A percentile compares a stretch with the other conserved stretches of the same genome.
These are phyloP conservation scores for Gossypium gossypioides DNA, from an alignment of 441 rosid species.

Conservation along the genomic window DNA sequence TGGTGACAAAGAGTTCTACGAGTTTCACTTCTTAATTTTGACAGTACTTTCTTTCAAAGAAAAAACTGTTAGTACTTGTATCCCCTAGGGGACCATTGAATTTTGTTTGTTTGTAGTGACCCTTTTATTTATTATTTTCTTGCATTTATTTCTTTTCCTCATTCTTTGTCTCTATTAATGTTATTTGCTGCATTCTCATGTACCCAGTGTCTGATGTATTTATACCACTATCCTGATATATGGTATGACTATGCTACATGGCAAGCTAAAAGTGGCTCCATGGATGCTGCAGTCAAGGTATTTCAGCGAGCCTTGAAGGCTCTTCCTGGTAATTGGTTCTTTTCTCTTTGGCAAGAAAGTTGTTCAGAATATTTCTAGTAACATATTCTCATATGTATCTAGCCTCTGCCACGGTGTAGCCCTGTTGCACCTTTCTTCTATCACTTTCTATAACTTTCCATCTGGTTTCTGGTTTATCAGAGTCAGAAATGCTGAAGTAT, in stretches of 20 bases:
- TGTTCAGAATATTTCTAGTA: background rate
- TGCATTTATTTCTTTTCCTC: background rate
- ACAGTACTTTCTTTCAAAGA: background rate
- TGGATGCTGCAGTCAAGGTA: conserved; percentile 83
- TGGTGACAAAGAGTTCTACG: background rate
- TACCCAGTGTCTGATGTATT: conserved; percentile 80
- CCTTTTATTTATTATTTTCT: background rate
- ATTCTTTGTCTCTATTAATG: background rate
- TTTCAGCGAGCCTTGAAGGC: conserved; percentile 93
- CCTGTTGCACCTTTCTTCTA: background rate
- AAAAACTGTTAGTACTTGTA: background rate
- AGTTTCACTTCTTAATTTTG: background rate
- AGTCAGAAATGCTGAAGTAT: conserved; percentile 78
- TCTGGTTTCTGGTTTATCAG: conserved; percentile 30
- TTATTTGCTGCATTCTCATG: conserved; percentile 19
- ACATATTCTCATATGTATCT: background rate
- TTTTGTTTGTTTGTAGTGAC: background rate
- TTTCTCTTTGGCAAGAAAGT: conserved; percentile 10
- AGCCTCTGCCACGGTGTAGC: background rate
- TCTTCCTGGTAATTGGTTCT: conserved; percentile 55
- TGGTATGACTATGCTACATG: conserved; percentile 96
- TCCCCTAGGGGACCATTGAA: background rate
- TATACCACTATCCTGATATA: conserved; percentile 86
- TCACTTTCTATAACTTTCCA: conserved; percentile 6
- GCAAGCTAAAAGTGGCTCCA: conserved; percentile 77